phyloP scores from a whole-genome alignment of 768 basidiomycete species.

The Amanita jacksonii region DNA sequence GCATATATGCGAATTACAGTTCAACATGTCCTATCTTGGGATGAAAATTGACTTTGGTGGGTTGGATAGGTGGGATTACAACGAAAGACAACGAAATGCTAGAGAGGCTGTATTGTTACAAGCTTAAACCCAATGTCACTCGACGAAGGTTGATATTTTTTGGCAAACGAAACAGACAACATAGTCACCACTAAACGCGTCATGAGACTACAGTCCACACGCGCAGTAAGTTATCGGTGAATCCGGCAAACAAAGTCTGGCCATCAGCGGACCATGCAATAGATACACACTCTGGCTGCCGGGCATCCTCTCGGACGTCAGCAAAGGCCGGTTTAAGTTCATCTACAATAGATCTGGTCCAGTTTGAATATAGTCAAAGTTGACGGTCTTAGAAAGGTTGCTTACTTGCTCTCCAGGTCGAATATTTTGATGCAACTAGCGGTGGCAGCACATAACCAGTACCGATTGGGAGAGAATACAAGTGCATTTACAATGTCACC shows the following conservation, averaged over 20 bases:
- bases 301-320: constrained; percentile 58
- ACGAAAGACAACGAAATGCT: constrained; percentile 55
- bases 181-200: constrained; percentile 24
- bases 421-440: constrained; percentile 98
- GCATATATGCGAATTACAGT: constrained; percentile 66
- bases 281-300: constrained; percentile 88
- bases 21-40: constrained; percentile 46
- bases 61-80: constrained; percentile 61
- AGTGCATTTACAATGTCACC: constrained; percentile 98
- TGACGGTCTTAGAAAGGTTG: constrained; percentile 13
- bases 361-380: constrained; percentile 5
- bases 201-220: constrained; percentile 80
- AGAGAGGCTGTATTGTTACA: constrained; percentile 9
- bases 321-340: constrained; percentile 95
- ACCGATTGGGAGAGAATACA: constrained; percentile 99
- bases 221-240: constrained; percentile 90
- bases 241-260: constrained; percentile 94
- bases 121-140: background rate
- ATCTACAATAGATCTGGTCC: constrained; percentile 84
- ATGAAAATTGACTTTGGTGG: constrained; percentile 73
- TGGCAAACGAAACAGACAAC: too few species aligned
- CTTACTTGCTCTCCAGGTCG: constrained; percentile 97
- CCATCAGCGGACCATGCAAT: constrained; percentile 99
- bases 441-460: constrained; percentile 99
- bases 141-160: too few species aligned